Conservation (phyloP, 2,329 filamentous ascomycete genomes). For the Neofusicoccum kwambonambiense region DNA sequence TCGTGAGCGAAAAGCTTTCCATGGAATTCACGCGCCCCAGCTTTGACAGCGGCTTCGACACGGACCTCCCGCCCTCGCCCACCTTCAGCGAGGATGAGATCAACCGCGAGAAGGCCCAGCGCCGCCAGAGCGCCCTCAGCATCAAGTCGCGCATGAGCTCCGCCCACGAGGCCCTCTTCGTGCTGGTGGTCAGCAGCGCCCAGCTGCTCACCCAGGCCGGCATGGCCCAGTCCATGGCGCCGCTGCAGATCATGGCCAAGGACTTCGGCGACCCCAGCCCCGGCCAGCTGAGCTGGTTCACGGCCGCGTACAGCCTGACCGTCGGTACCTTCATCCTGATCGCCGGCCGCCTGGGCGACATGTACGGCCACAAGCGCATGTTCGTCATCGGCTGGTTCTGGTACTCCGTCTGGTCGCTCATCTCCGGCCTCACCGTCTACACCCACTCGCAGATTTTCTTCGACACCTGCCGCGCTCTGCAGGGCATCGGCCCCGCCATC, state of each 20-base stretch:
- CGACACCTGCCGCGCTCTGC: slow-evolving; percentile 33
- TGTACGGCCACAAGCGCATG: slow-evolving; percentile 51
- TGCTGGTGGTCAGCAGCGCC: slow-evolving; percentile 19
- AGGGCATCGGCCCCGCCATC: slow-evolving; percentile 61
- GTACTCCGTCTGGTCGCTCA: slow-evolving; percentile 49
- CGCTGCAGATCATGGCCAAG: slow-evolving; percentile 44
- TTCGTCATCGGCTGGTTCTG: slow-evolving; percentile 51
- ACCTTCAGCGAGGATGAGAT: neutral
- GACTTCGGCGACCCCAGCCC: slow-evolving; percentile 40
- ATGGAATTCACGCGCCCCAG: too few species aligned
- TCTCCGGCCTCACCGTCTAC: slow-evolving; percentile 47
- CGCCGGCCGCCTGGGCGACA: slow-evolving; percentile 50
- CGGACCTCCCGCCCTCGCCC: neutral
- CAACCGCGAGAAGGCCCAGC: neutral
- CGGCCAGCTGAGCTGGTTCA: slow-evolving; percentile 48
- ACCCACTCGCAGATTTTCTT: slow-evolving; percentile 37
- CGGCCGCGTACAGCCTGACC: slow-evolving; percentile 50
- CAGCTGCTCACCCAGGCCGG: slow-evolving; percentile 45
- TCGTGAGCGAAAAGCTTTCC: neutral
- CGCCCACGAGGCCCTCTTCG: slow-evolving; percentile 20
- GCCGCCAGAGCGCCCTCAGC: too few species aligned
- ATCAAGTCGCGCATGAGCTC: neutral
- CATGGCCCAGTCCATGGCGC: slow-evolving; percentile 37
- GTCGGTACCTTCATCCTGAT: slow-evolving; percentile 53
- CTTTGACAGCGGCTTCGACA: neutral